A percentile compares a stretch with the other conserved stretches of the same genome.
These are phyloP conservation scores for Nakataea oryzae DNA, from an alignment of 2,329 filamentous ascomycete genomes.

Conservation along the genomic window DNA sequence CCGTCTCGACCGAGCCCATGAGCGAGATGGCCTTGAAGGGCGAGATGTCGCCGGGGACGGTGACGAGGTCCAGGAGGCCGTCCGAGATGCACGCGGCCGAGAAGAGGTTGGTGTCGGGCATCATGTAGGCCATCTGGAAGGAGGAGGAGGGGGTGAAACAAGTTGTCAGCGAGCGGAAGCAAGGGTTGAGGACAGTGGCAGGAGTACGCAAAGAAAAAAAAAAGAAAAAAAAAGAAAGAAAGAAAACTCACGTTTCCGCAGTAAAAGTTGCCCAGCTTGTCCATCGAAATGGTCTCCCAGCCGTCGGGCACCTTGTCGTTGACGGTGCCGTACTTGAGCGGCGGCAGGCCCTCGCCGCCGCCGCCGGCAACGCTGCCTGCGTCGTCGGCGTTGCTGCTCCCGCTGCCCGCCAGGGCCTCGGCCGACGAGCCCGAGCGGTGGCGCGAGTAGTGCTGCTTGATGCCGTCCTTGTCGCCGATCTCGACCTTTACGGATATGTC, in stretches of 20 bases:
- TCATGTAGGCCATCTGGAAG: constrained; percentile 76
- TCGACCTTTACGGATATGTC: constrained; percentile 81
- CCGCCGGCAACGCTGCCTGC: background rate
- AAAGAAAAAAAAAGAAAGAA: background rate
- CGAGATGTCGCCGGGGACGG: constrained; percentile 65
- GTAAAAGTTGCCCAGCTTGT: constrained; percentile 86
- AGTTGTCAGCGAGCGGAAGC: background rate
- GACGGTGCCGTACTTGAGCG: constrained; percentile 69
- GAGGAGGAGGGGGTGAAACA: background rate
- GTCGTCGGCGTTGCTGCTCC: background rate
- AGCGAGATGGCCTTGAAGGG: constrained; percentile 57
- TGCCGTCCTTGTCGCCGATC: constrained; percentile 61
- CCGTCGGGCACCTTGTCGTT: constrained; percentile 64
- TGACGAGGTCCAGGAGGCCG: constrained; percentile 76
- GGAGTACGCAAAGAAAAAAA: background rate
- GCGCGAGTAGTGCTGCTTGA: constrained; percentile 58
- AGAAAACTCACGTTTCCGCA: constrained; percentile 62
- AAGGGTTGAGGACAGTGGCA: background rate
- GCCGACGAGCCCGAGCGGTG: constrained; percentile 1
- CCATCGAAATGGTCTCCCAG: constrained; percentile 65
- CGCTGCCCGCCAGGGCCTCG: background rate
- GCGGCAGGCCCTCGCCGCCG: constrained; percentile 48
- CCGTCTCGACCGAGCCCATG: constrained; percentile 60
- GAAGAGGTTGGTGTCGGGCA: constrained; percentile 80
- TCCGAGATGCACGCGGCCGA: constrained; percentile 72